Evolutionary conservation across 164 flowering plant genomes (phyloP).

Genomic region (Nelumbo lutea): DNA sequence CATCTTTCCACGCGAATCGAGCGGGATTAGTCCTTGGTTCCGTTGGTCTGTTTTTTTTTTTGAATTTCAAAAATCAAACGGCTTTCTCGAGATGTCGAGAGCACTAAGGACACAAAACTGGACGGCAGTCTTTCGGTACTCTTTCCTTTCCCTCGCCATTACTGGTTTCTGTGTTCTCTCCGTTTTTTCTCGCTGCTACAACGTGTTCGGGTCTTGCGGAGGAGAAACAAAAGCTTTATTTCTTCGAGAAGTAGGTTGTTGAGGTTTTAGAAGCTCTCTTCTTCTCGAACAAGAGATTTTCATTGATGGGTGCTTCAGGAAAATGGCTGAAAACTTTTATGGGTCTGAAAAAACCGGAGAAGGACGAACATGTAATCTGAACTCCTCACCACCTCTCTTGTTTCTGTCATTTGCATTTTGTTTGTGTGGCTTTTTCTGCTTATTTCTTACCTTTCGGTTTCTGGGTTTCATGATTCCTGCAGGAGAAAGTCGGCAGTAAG

Average conservation of each 20-base stretch:
- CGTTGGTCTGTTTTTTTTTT: conserved; percentile 11
- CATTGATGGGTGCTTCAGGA: conserved; percentile 73
- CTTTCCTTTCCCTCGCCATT: conserved; percentile 1
- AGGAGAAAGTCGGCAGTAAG: conserved; percentile 37
- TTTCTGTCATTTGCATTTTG: not conserved
- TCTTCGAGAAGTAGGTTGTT: not conserved
- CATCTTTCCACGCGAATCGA: not conserved
- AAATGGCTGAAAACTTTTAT: conserved; percentile 80
- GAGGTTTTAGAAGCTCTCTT: not conserved
- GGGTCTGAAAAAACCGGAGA: conserved; percentile 41
- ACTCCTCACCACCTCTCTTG: not conserved
- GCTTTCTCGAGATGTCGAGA: not conserved
- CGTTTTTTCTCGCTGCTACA: not conserved
- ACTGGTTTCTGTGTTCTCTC: not conserved
- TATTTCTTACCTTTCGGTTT: conserved; percentile 1
- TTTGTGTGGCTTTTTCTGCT: conserved; percentile 2
- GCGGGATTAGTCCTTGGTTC: conserved; percentile 18
- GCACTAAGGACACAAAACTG: not conserved
- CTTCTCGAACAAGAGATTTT: not conserved
- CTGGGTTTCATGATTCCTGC: conserved; percentile 4
- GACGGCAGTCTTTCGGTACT: not conserved
- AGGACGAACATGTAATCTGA: conserved; percentile 43
- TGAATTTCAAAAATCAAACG: conserved; percentile 21
- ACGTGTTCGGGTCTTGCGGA: not conserved
- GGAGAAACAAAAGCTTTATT: not conserved